phyloP scores from a whole-genome alignment of 768 basidiomycete species.

The Lactifluus volemus region DNA sequence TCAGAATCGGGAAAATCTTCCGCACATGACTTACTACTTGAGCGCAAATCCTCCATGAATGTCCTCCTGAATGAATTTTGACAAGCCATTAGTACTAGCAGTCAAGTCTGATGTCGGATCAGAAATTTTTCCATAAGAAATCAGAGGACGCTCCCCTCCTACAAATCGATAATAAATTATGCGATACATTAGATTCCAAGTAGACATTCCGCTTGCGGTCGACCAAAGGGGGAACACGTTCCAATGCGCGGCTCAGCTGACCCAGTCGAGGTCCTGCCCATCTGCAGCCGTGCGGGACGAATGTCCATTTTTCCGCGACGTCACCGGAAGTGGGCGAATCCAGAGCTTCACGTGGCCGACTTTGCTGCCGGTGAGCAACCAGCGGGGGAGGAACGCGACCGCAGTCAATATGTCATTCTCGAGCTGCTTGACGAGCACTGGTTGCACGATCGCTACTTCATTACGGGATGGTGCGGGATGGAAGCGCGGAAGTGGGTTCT shows the following conservation, averaged over 20 bases:
- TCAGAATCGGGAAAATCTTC: too few relatives aligned
- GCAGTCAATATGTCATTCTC: slow-evolving; percentile 72
- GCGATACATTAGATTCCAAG: slow-evolving; percentile 4
- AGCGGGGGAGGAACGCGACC: slow-evolving; percentile 69
- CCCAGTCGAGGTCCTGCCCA: slow-evolving; percentile 11
- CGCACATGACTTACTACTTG: neutral
- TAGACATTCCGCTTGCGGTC: neutral
- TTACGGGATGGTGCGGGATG: slow-evolving; percentile 88
- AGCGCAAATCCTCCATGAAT: neutral
- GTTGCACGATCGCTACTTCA: slow-evolving; percentile 85
- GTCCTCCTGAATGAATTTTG: neutral
- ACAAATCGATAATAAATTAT: slow-evolving; percentile 2
- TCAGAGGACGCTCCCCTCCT: neutral
- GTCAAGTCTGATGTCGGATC: neutral
- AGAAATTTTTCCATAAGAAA: neutral
- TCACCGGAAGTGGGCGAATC: slow-evolving; percentile 57
- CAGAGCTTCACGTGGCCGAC: slow-evolving; percentile 75
- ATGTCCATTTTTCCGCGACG: slow-evolving; percentile 12
- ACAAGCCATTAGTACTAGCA: neutral
- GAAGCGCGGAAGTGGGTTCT: slow-evolving; percentile 45
- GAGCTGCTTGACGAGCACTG: slow-evolving; percentile 79
- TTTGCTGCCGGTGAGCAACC: slow-evolving; percentile 72
- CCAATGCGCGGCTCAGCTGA: neutral
- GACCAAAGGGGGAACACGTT: neutral
- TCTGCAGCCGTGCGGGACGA: slow-evolving; percentile 1